Base-by-base conservation (phyloP, 441 rosid genomes). In the Viola pubescens region DNA sequence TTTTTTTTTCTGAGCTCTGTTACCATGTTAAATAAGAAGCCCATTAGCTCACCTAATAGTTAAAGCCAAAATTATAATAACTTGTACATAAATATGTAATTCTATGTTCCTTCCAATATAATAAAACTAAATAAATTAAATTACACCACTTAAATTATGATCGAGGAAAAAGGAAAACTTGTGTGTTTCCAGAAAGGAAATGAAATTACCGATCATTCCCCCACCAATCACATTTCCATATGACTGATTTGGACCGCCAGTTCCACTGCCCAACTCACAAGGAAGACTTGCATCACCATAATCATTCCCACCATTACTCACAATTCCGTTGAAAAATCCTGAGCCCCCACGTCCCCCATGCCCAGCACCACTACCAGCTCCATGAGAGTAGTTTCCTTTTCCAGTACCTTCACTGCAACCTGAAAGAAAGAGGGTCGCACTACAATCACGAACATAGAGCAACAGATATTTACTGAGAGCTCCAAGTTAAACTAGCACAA, bases 361-460 rank as follows among this genome's bases (percentile, higher is more conserved):
- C 63, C 99, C 97, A 67, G 97, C 97, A 61, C 97, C 99, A 75
- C 99, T 84, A 60, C 99, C 96, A 78, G 94, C 90, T 65, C 99
- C 95, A 71, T 85, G 74, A 52, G 84, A 80, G 77, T 83, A 90
- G 65, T 84, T 82, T 71, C 99, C 97, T 72, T 79, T 88, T 47
- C 97, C 99, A 59, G 85, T 63, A 55, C 99, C 97, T 45, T 75
- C 86, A 74, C 82, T 88, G 73, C 99, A 94, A 79, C 99, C 99
- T 94, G 81, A 67, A 62, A 26, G 34, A 76, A 59, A 62, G 16
- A 50, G 40, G 13, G 12, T 54, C 46, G 37, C 65, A 48, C 68
- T 51, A 77, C 67, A 67, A 67, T 51, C 70, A 53, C 60, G 62
- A 64, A 56, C n/a, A 42, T 41, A 53, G 4, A 53, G 62, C 37